A percentile compares a stretch with the other conserved stretches of the same genome.
phyloP scores from a whole-genome alignment of 2,329 filamentous ascomycete species.

The Colletotrichum sp. region DNA sequence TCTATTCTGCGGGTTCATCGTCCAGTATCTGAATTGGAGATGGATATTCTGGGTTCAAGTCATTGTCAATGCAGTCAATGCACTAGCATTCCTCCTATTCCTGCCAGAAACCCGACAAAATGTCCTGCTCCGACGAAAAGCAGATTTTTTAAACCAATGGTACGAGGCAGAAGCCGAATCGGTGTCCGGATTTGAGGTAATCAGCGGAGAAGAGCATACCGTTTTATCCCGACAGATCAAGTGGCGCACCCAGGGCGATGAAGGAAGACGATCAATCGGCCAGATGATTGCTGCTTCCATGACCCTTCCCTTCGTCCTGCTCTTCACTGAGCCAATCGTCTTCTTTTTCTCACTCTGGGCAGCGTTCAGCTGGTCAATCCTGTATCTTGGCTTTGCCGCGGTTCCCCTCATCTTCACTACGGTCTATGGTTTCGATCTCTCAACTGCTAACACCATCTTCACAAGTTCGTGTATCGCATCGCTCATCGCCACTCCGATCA shows the following conservation, averaged over 20 bases:
- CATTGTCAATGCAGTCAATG: conserved; percentile 69
- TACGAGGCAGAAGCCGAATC: conserved; percentile 73
- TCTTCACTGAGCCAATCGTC: conserved; percentile 67
- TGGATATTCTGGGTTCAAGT: conserved; percentile 58
- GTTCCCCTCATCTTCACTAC: conserved; percentile 52
- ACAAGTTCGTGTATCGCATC: background rate
- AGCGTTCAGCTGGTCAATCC: conserved; percentile 53
- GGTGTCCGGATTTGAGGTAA: background rate
- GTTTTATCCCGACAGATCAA: conserved; percentile 58
- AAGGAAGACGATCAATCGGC: conserved; percentile 69
- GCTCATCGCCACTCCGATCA: conserved; percentile 68
- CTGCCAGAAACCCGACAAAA: conserved; percentile 84
- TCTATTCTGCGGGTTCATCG: background rate
- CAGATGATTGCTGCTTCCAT: conserved; percentile 77
- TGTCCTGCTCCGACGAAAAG: conserved; percentile 79
- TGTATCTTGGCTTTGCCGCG: conserved; percentile 57
- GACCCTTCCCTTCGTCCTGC: conserved; percentile 76
- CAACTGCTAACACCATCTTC: conserved; percentile 24
- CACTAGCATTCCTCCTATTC: conserved; percentile 64
- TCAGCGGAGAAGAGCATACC: background rate
- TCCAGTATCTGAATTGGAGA: background rate
- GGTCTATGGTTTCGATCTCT: conserved; percentile 55
- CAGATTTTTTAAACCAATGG: conserved; percentile 75
- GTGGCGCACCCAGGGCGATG: conserved; percentile 80
- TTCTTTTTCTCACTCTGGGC: conserved; percentile 57